These are phyloP conservation scores for Lactarius sp. DNA, from an alignment of 768 basidiomycete species.

Conservation along the genomic window DNA sequence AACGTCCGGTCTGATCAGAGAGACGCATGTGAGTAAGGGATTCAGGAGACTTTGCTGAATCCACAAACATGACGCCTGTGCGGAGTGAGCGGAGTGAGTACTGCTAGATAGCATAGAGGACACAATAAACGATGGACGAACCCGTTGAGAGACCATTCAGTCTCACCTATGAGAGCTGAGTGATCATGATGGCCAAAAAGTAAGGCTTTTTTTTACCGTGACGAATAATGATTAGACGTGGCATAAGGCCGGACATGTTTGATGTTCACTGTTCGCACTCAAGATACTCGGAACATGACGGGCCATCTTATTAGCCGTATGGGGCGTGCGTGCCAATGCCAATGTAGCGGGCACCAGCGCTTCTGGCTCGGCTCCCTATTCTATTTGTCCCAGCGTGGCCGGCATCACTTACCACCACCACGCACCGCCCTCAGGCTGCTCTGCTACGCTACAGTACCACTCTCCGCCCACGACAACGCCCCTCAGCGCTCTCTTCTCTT, in stretches of 20 bases:
- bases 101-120: background rate
- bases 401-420: constrained; percentile 7
- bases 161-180: constrained; percentile 58
- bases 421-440: background rate
- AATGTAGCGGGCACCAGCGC: too few relatives aligned
- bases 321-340: too few relatives aligned
- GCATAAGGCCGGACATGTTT: constrained; percentile 33
- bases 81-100: background rate
- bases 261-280: background rate
- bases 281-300: background rate
- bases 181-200: background rate
- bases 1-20: constrained; percentile 65
- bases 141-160: constrained; percentile 92
- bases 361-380: background rate
- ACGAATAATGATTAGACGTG: constrained; percentile 50
- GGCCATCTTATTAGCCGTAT: too few relatives aligned
- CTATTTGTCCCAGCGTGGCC: constrained; percentile 25
- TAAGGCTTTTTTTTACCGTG: constrained; percentile 37
- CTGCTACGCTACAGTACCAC: constrained; percentile 3
- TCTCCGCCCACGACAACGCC: background rate
- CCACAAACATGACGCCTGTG: constrained; percentile 56
- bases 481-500: background rate
- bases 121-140: constrained; percentile 36
- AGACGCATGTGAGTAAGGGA: constrained; percentile 13
- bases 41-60: background rate